A percentile compares a stretch with the other conserved stretches of the same genome.
Evolutionary conservation across 805 yeast genomes (phyloP).

Genomic region (Cyberlindnera subsufficiens): DNA sequence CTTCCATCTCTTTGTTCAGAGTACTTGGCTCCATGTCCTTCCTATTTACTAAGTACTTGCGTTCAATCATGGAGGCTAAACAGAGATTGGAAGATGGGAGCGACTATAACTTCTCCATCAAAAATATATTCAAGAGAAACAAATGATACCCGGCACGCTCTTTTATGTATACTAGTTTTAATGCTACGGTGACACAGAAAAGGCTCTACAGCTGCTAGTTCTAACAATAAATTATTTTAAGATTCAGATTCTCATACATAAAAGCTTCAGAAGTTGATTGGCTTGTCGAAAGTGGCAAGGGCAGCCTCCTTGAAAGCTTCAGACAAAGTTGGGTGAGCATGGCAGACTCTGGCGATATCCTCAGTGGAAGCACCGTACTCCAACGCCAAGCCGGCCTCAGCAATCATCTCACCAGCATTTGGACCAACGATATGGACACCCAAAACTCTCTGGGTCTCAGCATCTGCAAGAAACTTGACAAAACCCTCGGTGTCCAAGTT

Average conservation of each 20-base stretch:
- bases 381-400: constrained; percentile 94
- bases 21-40: constrained; percentile 77
- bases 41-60: constrained; percentile 38
- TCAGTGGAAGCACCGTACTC: constrained; percentile 99
- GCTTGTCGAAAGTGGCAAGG: constrained; percentile 83
- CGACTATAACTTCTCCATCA: constrained; percentile 13
- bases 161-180: no score
- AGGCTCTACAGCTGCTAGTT: no score
- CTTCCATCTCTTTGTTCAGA: constrained; percentile 74
- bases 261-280: constrained; percentile 66
- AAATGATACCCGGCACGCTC: background rate
- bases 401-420: constrained; percentile 99
- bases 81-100: constrained; percentile 33
- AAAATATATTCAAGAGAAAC: constrained; percentile 11
- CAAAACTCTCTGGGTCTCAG: constrained; percentile 92
- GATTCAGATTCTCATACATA: no score
- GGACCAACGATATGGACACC: constrained; percentile 98
- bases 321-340: constrained; percentile 96
- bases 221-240: no score
- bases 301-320: constrained; percentile 99
- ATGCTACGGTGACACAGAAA: no score
- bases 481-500: constrained; percentile 96
- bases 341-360: constrained; percentile 95
- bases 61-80: constrained; percentile 33
- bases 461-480: constrained; percentile 92